A percentile compares a stretch with the other conserved stretches of the same genome.
Evolutionary conservation across 116 monocot genomes (phyloP).

Genomic region (Papilionanthe hybrid): DNA sequence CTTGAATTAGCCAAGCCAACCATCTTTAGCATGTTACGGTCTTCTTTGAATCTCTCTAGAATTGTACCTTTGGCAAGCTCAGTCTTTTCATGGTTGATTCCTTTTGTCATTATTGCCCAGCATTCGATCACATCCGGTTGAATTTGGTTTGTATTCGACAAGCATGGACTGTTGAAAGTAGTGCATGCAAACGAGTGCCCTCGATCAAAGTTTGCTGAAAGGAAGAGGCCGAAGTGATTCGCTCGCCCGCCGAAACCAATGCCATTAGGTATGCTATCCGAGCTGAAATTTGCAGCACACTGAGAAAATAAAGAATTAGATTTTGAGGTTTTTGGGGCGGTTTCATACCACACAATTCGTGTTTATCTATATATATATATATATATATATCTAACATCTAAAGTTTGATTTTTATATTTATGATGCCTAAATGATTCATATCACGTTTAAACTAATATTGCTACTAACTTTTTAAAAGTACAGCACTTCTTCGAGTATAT

Average conservation of each 20-base stretch:
- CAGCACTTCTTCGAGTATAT: no score
- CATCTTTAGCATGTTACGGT: conserved; percentile 95
- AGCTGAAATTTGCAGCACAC: conserved; percentile 92
- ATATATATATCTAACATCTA: no score
- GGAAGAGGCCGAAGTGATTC: conserved; percentile 82
- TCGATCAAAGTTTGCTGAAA: conserved; percentile 74
- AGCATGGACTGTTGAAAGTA: conserved; percentile 83
- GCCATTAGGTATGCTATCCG: conserved; percentile 91
- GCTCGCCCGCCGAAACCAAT: conserved; percentile 82
- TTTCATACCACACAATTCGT: no score
- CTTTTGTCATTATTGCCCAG: conserved; percentile 51
- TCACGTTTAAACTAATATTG: no score
- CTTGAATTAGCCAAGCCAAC: conserved; percentile 82
- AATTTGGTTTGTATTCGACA: conserved; percentile 56
- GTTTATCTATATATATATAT: no score
- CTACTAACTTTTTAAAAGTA: no score
- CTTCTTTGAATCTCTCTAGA: conserved; percentile 91
- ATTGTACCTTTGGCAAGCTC: conserved; percentile 57
- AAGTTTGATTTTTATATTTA: no score
- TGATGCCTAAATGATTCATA: no score
- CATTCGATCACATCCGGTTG: conserved; percentile 82
- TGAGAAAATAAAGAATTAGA: conserved; percentile 24
- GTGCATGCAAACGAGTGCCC: conserved; percentile 79
- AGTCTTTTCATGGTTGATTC: conserved; percentile 20
- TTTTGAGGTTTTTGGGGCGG: background rate